Evolutionary conservation across 108 stramenopile species (phyloP).

Genomic region (Seminavis robusta): DNA sequence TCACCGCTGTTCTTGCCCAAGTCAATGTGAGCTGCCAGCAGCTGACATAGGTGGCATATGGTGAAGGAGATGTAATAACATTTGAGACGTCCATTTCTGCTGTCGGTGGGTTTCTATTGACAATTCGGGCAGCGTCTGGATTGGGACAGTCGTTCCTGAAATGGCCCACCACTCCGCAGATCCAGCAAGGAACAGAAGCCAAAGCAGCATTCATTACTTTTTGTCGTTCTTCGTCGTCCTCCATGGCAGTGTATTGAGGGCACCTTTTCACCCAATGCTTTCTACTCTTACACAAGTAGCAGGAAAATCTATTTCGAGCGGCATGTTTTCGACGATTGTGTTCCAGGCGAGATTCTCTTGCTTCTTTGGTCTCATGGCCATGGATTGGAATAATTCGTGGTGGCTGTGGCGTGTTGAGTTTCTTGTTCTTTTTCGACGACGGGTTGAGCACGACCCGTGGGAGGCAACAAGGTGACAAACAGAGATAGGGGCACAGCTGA

Average conservation of each 20-base stretch:
- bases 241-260: constrained; percentile 21
- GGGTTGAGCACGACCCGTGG: constrained; percentile 44
- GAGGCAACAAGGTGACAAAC: constrained; percentile 69
- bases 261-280: constrained; percentile 36
- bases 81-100: constrained; percentile 43
- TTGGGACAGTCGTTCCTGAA: constrained; percentile 40
- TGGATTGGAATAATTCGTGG: constrained; percentile 9
- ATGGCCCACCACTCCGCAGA: constrained; percentile 51
- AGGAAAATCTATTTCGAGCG: too few relatives aligned
- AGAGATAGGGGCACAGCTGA: constrained; percentile 38
- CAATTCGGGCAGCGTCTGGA: constrained; percentile 12
- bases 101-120: constrained; percentile 26
- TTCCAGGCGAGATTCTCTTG: constrained; percentile 6
- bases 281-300: constrained; percentile 42
- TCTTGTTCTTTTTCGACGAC: constrained; percentile 13
- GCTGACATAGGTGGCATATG: constrained; percentile 49
- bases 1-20: too few relatives aligned
- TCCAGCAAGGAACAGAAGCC: constrained; percentile 52
- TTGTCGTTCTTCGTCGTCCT: constrained; percentile 18
- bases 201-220: constrained; percentile 23
- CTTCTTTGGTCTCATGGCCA: constrained; percentile 7
- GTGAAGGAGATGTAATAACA: constrained; percentile 22
- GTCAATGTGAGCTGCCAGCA: constrained; percentile 36
- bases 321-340: too few relatives aligned
- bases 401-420: neutral